Conservation (phyloP, 768 basidiomycete species). For the Trametes cinnabarina region DNA sequence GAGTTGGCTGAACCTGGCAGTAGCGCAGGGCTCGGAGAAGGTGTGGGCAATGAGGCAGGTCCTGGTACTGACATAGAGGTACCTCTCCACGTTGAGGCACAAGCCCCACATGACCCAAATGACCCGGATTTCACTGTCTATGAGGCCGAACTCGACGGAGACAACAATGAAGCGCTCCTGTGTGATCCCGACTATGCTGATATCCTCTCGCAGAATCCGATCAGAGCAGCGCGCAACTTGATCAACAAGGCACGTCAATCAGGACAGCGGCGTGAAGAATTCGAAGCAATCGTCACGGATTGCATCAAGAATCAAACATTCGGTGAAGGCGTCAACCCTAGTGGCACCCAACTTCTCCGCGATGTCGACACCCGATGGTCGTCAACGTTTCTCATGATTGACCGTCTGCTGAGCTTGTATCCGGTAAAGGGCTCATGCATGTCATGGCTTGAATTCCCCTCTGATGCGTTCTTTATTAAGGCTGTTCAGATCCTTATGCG, state of each 20-base stretch:
- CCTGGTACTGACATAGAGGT: neutral
- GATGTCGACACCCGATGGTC: constrained; percentile 39
- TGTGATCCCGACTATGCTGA: neutral
- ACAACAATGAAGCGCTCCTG: neutral
- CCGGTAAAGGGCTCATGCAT: constrained; percentile 23
- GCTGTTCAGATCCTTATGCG: neutral
- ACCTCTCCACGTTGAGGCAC: neutral
- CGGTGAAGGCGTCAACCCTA: constrained; percentile 17
- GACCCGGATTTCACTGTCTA: constrained; percentile 32
- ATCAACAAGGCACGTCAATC: constrained; percentile 32
- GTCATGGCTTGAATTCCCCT: neutral
- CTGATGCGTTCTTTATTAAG: neutral
- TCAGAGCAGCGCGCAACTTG: constrained; percentile 24
- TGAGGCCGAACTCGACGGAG: constrained; percentile 31
- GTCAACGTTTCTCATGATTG: constrained; percentile 36
- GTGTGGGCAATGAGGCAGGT: too few species aligned
- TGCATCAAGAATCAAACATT: constrained; percentile 25
- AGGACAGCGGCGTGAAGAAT: constrained; percentile 28
- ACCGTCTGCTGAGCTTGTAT: constrained; percentile 33
- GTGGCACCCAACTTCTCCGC: constrained; percentile 23
- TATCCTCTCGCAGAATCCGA: constrained; percentile 18
- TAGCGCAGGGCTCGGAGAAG: constrained; percentile 13
- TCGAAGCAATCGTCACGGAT: constrained; percentile 25
- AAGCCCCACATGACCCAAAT: neutral
- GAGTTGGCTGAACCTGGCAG: neutral